Percentiles rank a stretch among this genome's conserved stretches.
Conservation (phyloP, 768 basidiomycete species). For the Lentinula edodes region DNA sequence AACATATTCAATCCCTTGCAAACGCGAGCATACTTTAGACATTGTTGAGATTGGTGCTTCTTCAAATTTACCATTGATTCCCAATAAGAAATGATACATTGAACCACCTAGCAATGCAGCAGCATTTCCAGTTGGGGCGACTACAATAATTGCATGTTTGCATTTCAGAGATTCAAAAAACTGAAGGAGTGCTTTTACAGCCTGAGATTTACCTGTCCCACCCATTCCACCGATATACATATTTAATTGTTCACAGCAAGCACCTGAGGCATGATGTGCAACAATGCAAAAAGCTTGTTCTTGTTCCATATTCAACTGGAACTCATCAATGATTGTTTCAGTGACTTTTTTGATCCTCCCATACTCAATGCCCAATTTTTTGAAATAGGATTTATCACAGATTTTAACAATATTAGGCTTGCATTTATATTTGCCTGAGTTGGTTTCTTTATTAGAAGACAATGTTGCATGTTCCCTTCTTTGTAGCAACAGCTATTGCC, state of each 20-base stretch:
- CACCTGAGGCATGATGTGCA: slow-evolving; percentile 17
- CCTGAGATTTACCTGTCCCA: slow-evolving; percentile 28
- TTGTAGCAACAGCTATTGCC: background rate
- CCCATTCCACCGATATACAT: slow-evolving; percentile 30
- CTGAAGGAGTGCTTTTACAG: slow-evolving; percentile 19
- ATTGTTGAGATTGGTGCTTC: background rate
- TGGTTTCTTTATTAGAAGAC: background rate
- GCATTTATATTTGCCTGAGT: background rate
- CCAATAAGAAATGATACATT: slow-evolving; percentile 20
- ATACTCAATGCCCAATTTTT: background rate
- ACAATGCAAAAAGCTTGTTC: slow-evolving; percentile 24
- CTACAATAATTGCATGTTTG: slow-evolving; percentile 8
- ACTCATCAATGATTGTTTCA: slow-evolving; percentile 9
- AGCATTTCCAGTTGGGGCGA: slow-evolving; percentile 19
- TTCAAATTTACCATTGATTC: slow-evolving; percentile 9
- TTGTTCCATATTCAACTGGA: slow-evolving; percentile 23
- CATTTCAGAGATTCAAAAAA: slow-evolving; percentile 16
- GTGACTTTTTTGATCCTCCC: background rate
- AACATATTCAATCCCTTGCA: slow-evolving; percentile 20
- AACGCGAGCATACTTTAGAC: slow-evolving; percentile 4
- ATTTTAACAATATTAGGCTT: slow-evolving; percentile 11
- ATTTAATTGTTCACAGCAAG: slow-evolving; percentile 14
- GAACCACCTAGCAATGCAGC: slow-evolving; percentile 17
- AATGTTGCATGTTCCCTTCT: too few species aligned
- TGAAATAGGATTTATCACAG: slow-evolving; percentile 20